Evolutionary conservation across 164 flowering plant genomes (phyloP).

Genomic region (Tinospora cordifolia): DNA sequence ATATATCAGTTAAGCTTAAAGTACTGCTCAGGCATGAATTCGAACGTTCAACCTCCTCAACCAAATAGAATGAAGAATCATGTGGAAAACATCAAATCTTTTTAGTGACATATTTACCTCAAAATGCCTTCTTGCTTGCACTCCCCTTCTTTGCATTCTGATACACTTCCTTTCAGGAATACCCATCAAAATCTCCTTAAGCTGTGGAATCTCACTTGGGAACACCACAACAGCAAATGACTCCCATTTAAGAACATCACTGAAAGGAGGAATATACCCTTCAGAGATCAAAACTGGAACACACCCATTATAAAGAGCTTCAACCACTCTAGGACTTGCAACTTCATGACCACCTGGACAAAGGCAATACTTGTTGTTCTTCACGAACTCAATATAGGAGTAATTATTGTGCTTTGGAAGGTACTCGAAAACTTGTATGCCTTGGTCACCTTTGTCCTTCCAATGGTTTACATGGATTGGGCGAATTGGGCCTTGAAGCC

Average conservation of each 20-base stretch:
- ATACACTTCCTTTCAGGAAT: neutral
- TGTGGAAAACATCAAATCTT: slow-evolving; percentile 6
- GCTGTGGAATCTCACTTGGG: slow-evolving; percentile 5
- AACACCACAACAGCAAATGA: slow-evolving; percentile 1
- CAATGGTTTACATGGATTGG: neutral
- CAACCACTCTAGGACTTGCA: neutral
- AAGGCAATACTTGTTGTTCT: neutral
- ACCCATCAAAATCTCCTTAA: slow-evolving; percentile 1
- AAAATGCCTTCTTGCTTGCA: slow-evolving; percentile 3
- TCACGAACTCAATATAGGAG: neutral
- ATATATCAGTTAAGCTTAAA: too few species aligned
- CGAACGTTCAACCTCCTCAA: slow-evolving; percentile 2
- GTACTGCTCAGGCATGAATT: neutral
- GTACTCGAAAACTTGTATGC: slow-evolving; percentile 8
- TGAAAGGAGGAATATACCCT: neutral
- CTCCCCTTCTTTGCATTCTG: slow-evolving; percentile 2
- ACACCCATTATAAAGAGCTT: slow-evolving; percentile 5
- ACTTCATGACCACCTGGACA: neutral
- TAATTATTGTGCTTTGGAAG: neutral
- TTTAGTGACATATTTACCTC: neutral
- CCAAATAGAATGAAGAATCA: neutral
- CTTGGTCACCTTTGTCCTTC: neutral
- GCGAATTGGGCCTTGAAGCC: slow-evolving; percentile 7
- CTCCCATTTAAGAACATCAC: neutral
- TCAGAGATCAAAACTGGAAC: slow-evolving; percentile 4